phyloP scores from a whole-genome alignment of 2,329 filamentous ascomycete genomes.

The Cercospora zeae-maydis region DNA sequence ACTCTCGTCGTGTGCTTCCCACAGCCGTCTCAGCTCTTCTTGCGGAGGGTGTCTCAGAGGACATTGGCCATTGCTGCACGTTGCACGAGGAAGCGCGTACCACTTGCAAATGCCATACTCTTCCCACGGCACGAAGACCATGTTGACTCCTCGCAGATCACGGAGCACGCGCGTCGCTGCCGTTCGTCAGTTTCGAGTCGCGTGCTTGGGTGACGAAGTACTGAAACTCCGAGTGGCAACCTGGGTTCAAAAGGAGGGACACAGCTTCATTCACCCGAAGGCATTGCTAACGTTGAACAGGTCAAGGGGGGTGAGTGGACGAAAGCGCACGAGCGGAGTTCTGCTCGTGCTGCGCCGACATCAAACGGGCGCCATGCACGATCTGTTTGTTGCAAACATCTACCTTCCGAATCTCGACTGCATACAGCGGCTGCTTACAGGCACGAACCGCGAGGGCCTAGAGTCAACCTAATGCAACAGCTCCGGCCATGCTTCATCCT shows the following conservation, averaged over 20 bases:
- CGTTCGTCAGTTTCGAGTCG: not conserved
- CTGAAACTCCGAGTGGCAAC: not conserved
- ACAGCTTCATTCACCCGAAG: not conserved
- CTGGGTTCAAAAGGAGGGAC: not conserved
- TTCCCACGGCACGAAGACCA: conserved; percentile 28
- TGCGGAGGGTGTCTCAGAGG: conserved; percentile 22
- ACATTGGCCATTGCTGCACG: conserved; percentile 17
- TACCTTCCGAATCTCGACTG: not conserved
- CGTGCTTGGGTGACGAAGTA: not conserved
- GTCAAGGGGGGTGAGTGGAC: not conserved
- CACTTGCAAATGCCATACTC: conserved; percentile 28
- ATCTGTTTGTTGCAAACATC: not conserved
- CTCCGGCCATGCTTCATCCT: not conserved
- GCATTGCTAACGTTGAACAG: not conserved
- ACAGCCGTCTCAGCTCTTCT: conserved; percentile 16
- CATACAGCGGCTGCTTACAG: not conserved
- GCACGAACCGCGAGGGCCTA: not conserved
- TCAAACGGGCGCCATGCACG: not conserved
- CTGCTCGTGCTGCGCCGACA: not conserved
- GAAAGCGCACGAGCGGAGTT: not conserved
- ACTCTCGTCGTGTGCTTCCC: conserved; percentile 18
- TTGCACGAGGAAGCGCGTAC: conserved; percentile 18
- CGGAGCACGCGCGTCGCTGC: not conserved
- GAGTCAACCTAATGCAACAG: not conserved
- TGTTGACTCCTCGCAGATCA: not conserved